Percentiles rank a stretch among this genome's conserved stretches.
Evolutionary conservation across 805 yeast species (phyloP).

Genomic region (Metschnikowia drakensbergensis): DNA sequence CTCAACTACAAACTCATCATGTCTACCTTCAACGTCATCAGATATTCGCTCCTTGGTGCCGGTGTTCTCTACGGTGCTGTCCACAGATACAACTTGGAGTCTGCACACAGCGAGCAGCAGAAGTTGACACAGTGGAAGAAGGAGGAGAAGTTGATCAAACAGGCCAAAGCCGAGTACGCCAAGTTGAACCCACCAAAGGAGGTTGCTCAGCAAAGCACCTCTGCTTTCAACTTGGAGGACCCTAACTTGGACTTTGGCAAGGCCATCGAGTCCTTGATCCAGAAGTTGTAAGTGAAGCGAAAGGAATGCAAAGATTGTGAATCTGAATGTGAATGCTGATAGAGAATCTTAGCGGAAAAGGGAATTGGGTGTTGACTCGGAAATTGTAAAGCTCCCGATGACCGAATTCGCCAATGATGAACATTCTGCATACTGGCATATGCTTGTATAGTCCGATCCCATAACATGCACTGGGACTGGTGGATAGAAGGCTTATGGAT

Average conservation of each 20-base stretch:
- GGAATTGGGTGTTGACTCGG: no score
- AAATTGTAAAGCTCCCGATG: no score
- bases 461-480: no score
- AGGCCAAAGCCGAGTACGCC: constrained; percentile 88
- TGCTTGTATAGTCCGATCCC: no score
- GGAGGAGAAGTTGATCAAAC: constrained; percentile 71
- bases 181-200: constrained; percentile 41
- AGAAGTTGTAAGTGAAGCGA: constrained; percentile 36
- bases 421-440: no score
- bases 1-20: constrained; percentile 14
- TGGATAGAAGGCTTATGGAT: no score
- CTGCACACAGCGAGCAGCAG: constrained; percentile 54
- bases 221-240: constrained; percentile 72
- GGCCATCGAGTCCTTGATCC: constrained; percentile 63
- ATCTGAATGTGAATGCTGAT: no score
- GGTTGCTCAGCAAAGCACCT: constrained; percentile 29
- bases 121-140: constrained; percentile 57
- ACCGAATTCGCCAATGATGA: no score
- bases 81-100: constrained; percentile 69
- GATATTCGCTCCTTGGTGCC: constrained; percentile 87
- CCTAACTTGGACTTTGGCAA: constrained; percentile 83
- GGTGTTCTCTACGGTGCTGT: constrained; percentile 87
- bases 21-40: constrained; percentile 63
- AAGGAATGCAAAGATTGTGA: no score
- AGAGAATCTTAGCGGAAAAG: no score